Evolutionary conservation across 768 basidiomycete genomes (phyloP).

Genomic region (Tricholoma matsutake): DNA sequence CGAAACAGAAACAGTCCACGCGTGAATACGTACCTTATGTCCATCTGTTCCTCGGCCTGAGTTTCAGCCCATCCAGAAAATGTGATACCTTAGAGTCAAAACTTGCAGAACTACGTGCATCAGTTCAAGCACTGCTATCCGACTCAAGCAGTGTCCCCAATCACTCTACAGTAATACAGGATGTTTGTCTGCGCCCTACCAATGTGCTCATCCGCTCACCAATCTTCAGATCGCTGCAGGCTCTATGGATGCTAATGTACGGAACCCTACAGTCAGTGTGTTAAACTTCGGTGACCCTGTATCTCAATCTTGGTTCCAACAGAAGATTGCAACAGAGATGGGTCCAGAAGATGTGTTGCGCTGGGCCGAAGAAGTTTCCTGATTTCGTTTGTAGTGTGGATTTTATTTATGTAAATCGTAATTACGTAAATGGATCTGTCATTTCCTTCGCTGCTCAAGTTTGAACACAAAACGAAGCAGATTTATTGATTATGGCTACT

Average conservation of each 20-base stretch:
- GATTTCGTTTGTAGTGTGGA: not conserved
- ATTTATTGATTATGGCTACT: constrained; percentile 54
- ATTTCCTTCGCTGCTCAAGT: no score
- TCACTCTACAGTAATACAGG: not conserved
- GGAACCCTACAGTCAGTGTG: not conserved
- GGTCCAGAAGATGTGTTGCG: constrained; percentile 43
- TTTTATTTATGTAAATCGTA: no score
- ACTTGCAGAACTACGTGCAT: constrained; percentile 51
- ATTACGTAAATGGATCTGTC: no score
- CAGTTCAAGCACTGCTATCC: constrained; percentile 16
- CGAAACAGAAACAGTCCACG: constrained; percentile 67
- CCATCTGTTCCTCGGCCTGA: not conserved
- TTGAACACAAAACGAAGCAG: no score
- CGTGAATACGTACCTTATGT: constrained; percentile 41
- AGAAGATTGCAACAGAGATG: constrained; percentile 8
- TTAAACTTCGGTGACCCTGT: not conserved
- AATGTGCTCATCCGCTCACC: not conserved
- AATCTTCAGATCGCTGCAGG: not conserved
- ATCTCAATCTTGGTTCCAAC: not conserved
- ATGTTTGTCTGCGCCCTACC: not conserved
- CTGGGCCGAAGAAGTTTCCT: constrained; percentile 53
- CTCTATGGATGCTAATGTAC: not conserved
- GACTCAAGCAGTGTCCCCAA: not conserved
- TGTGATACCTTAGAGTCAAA: constrained; percentile 68
- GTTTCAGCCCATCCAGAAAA: constrained; percentile 42